Evolutionary conservation across 768 basidiomycete species (phyloP).

Genomic region (Hysterangium stoloniferum): DNA sequence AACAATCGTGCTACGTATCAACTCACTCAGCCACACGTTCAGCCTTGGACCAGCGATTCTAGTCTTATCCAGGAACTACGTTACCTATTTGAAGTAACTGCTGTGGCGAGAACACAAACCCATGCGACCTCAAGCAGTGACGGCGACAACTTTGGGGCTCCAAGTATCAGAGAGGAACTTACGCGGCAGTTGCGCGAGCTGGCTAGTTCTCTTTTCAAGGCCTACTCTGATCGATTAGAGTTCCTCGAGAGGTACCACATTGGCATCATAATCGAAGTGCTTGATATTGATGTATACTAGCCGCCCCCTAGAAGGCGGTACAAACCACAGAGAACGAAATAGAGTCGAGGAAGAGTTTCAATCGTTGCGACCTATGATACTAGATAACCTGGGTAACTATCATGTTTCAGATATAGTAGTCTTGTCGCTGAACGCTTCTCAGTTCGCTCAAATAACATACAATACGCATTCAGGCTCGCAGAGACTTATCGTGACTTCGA

Average conservation of each 20-base stretch:
- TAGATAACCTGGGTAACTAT: constrained; percentile 71
- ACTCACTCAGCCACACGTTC: constrained; percentile 56
- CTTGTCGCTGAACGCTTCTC: constrained; percentile 5
- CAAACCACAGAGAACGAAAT: constrained; percentile 46
- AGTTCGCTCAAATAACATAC: constrained; percentile 63
- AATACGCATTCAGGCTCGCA: constrained; percentile 73
- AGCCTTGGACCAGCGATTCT: constrained; percentile 79
- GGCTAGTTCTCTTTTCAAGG: constrained; percentile 4
- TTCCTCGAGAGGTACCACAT: background rate
- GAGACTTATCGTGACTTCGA: constrained; percentile 83
- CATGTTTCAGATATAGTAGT: background rate
- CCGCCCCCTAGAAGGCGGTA: constrained; percentile 39
- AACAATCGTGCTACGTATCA: constrained; percentile 73
- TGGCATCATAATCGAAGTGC: background rate
- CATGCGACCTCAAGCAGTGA: constrained; percentile 61
- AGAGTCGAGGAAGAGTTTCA: constrained; percentile 61
- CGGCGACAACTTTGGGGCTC: constrained; percentile 50
- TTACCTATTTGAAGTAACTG: constrained; percentile 62
- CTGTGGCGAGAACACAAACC: constrained; percentile 36
- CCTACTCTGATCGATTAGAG: constrained; percentile 46
- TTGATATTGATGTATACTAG: constrained; percentile 25
- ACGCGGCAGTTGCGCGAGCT: constrained; percentile 7
- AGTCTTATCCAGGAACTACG: constrained; percentile 60
- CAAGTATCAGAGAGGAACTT: constrained; percentile 41
- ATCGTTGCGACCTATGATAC: constrained; percentile 63